These are phyloP conservation scores for Xylaria polymorpha DNA, from an alignment of 2,329 filamentous ascomycete species.

Conservation along the genomic window DNA sequence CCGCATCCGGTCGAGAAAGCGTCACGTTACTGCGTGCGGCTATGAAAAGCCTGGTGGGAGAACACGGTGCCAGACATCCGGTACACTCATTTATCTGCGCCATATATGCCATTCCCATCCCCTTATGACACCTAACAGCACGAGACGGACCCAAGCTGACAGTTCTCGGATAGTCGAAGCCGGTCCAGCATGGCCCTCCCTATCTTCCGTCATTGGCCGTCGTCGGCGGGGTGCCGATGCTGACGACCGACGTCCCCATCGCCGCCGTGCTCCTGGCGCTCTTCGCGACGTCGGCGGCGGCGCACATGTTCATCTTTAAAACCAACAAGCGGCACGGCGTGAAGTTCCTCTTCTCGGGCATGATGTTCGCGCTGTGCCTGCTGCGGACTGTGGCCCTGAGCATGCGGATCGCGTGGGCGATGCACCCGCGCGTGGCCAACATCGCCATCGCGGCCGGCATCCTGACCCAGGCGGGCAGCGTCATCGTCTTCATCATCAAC, in stretches of 20 bases:
- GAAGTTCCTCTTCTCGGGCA: conserved; percentile 69
- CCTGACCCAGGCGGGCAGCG: conserved; percentile 77
- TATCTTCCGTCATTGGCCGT: conserved; percentile 40
- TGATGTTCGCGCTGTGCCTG: conserved; percentile 70
- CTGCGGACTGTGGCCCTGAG: conserved; percentile 63
- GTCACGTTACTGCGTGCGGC: background rate
- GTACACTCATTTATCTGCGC: background rate
- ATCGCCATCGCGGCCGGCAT: conserved; percentile 71
- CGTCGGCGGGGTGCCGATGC: conserved; percentile 43
- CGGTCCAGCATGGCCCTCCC: conserved; percentile 37
- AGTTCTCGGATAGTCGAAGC: conserved; percentile 6
- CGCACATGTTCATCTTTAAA: conserved; percentile 49
- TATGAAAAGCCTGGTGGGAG: background rate
- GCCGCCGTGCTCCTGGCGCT: conserved; percentile 41
- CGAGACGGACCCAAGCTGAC: conserved; percentile 4
- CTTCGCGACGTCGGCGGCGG: conserved; percentile 43
- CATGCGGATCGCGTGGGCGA: conserved; percentile 66
- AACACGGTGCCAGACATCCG: background rate
- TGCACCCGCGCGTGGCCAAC: conserved; percentile 52
- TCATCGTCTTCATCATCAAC: conserved; percentile 83
- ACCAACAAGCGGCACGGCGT: conserved; percentile 62
- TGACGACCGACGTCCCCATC: conserved; percentile 43
- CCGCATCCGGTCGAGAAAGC: background rate
- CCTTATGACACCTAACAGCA: background rate
- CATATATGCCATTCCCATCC: background rate